Percentiles rank a stretch among this genome's conserved stretches.
These are phyloP conservation scores for Russula compacta DNA, from an alignment of 768 basidiomycete species.

Conservation along the genomic window DNA sequence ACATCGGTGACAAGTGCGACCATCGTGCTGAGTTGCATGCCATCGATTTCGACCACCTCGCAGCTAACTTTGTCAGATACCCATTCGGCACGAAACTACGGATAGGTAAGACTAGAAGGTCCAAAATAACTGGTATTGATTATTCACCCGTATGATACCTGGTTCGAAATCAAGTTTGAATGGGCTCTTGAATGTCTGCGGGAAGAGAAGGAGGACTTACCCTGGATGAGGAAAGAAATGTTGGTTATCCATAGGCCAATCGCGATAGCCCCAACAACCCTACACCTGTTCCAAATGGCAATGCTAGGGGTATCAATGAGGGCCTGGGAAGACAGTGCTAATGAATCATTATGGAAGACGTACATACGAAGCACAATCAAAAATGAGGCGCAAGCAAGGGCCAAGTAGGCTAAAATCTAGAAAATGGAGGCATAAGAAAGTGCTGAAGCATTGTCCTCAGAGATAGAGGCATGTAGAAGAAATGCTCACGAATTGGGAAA, in stretches of 20 bases:
- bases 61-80: background rate
- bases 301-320: background rate
- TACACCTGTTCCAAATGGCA: background rate
- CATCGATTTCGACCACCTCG: background rate
- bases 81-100: background rate
- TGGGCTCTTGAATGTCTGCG: background rate
- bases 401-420: background rate
- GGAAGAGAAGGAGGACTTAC: background rate
- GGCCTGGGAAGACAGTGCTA: background rate
- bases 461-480: background rate
- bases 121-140: background rate
- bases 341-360: background rate
- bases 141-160: background rate
- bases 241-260: background rate
- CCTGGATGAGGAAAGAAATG: background rate
- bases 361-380: slow-evolving; percentile 7
- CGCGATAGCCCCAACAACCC: background rate
- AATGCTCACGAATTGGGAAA: background rate
- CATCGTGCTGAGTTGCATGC: background rate
- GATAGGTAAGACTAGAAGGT: background rate
- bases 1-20: background rate
- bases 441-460: background rate
- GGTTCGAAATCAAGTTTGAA: background rate
- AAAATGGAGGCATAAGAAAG: background rate
- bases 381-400: background rate